Evolutionary conservation across 176 grass and related monocot species (phyloP), one percentile per base, ranked within the genome.

Genomic region (Aegilops speltoides): DNA sequence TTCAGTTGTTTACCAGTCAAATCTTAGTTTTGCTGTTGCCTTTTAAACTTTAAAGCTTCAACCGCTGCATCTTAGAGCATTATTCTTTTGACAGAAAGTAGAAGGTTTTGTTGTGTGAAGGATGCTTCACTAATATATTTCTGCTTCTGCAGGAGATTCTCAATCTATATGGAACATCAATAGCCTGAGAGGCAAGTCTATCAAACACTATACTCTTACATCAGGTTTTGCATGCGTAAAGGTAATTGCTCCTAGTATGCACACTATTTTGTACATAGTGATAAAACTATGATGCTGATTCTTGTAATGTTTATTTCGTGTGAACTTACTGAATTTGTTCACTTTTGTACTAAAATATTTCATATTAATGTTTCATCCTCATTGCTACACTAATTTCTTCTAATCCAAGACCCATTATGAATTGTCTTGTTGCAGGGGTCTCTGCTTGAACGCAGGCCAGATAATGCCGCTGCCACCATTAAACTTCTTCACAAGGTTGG

Each of bases 161-260:
- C 89, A 96, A 80, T 89, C 92, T 72, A 96, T 99, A 89, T 99
- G 97, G 97, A 82, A 85, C 38, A 91, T 94, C 65, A 93, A 96
- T 86, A 88, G 88, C 78, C 84, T 99, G 38, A 96, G 97, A 93
- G 92, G 88, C 52, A 99, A 89, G 70, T 89, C 82, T 66, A 60
- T 92, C 86, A 96, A 96, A 75, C 76, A 86, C 23, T 88, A 80
- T 48, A 93, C 90, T 37, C 88, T 91, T 72, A 76, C 75, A 68
- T 85, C 84, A 88, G 97, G 97, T 52, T 94, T 99, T 91, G 88
- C 97, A 45, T 99, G 92, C 81, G 90, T 84, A 76, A 99, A 94
- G 94, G 97, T 99, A 89, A 90, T 66, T 79, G 26, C 89, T 84
- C 50, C 67, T 75, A 20, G 50, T 64, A 41, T 61, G 43, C 22